Base-by-base conservation (phyloP, 75 land plant genomes). In the Isoetes taiwanensis region DNA sequence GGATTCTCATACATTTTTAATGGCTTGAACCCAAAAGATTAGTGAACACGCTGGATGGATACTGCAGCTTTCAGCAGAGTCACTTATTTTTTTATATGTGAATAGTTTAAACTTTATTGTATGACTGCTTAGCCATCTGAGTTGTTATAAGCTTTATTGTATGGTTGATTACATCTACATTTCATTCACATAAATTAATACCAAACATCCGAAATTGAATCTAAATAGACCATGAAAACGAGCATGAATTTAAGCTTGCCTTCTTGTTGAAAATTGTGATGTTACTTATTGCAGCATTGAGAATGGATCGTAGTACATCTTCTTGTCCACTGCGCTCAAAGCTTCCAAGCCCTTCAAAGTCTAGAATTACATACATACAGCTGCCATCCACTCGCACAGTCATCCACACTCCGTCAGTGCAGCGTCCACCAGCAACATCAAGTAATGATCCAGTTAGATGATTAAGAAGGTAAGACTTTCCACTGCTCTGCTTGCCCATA, bases 381-480 rank as follows among this genome's bases (percentile, higher is more conserved):
- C 46, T 48, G n/a, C 11, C 12, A 19, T 33, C 43, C 25, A 53
- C 6, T 24, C 69, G 41, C 27, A 60, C 34, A 6, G 65, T 72
- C 74, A 72, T 64, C 68, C 74, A 72, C 24, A 72, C 64, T 31
- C 67, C 73, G 59, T 72, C 64, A 12, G 69, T 72, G 50, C 74
- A 72, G 14, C 64, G 54, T 1, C 68, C 74, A 17, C 74, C 59
- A 23, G 74, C 68, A 11, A 72, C 74, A 54, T 72, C 74, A 39
- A 72, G 60, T 28, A 65, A 53, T 26, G 64, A 60, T 10, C 73
- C 62, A 39, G 60, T 42, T 5, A 70, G 40, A 31, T 72, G 68
- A 43, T 72, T 64, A 2, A 65, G 43, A 24, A 65, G 64, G 40
- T 65, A 72, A 2, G 74, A 65, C 23, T 65, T 65, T 2, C 74